Evolutionary conservation across 129 eudicot genomes (phyloP), one percentile per base, ranked within the genome.

Genomic region (Rutidosis leptorrhynchoides): DNA sequence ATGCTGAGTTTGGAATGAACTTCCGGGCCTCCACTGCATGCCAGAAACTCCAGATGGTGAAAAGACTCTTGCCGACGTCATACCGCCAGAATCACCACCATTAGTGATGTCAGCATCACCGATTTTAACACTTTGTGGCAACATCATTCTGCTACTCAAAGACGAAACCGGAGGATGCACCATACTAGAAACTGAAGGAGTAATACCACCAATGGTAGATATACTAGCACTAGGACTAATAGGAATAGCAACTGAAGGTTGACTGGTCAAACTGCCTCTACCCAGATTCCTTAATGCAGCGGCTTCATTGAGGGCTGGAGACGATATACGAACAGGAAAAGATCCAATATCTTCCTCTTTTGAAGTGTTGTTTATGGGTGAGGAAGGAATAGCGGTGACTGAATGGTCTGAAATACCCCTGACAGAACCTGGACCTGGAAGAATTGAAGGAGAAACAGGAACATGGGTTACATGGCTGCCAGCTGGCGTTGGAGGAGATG

Each of bases 21-120:
- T 83, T 66, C 99, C 99, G 84, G 99, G 95, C 80, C 99, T 86
- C 99, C 99, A 94, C 68, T 88, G 98, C 49, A 88, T 79, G 25
- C 98, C 96, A 57, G 97, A 72, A 63, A 75, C 87, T 35, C 74
- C 87, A 77, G 99, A 81, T 26, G 96, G 79, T 22, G 92, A 82
- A 55, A 88, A 86, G 32, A 83, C 83, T 80, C 90, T 79, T 55
- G 86, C 62, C 22, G 86, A 62, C 22, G 87, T 42, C 84, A 84
- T 74, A 55, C 45, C 78, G 60, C 83, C 79, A 80, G 86, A 70
- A 21, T 93, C 96, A 65, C 81, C 79, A 61, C 71, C 67, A 79
- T 73, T 81, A 58, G 79, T 84, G 67, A 68, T 67, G 48, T 89
- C 92, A 25, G 79, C 87, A 35, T 86, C 96, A 62, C 69, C 65